These are phyloP conservation scores for Sextonia rubra DNA, from an alignment of 164 flowering plant species.

Conservation along the genomic window DNA sequence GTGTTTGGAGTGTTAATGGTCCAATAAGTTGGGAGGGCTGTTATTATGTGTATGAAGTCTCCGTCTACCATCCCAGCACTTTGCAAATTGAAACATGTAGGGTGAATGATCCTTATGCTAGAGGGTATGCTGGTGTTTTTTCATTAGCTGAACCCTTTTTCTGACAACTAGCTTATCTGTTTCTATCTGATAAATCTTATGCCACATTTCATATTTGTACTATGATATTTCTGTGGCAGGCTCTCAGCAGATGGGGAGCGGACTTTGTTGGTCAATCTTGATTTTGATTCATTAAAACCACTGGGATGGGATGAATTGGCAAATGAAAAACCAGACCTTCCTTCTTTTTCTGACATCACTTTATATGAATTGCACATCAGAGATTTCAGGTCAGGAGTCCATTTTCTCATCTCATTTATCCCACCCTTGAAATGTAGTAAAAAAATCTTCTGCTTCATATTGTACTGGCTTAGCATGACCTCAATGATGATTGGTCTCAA, in stretches of 20 bases:
- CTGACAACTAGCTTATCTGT: not conserved
- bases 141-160: not conserved
- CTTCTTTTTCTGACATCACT: slow-evolving; percentile 73
- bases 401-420: not conserved
- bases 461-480: not conserved
- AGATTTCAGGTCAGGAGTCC: slow-evolving; percentile 68
- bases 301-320: slow-evolving; percentile 77
- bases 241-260: slow-evolving; percentile 71
- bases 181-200: not conserved
- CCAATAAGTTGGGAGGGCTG: slow-evolving; percentile 85
- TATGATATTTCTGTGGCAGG: slow-evolving; percentile 38
- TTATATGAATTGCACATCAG: slow-evolving; percentile 92
- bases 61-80: slow-evolving; percentile 78
- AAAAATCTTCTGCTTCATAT: too few relatives aligned
- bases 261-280: slow-evolving; percentile 67
- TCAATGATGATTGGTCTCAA: not conserved
- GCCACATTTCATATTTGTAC: slow-evolving; percentile 1
- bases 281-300: slow-evolving; percentile 60
- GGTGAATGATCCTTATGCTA: slow-evolving; percentile 93
- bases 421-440: too few relatives aligned
- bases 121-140: slow-evolving; percentile 61
- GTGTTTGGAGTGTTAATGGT: slow-evolving; percentile 73
- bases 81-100: slow-evolving; percentile 61
- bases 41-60: slow-evolving; percentile 80
- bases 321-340: slow-evolving; percentile 67